Conservation (phyloP, 2,329 filamentous ascomycete genomes). For the Phoma sp. region DNA sequence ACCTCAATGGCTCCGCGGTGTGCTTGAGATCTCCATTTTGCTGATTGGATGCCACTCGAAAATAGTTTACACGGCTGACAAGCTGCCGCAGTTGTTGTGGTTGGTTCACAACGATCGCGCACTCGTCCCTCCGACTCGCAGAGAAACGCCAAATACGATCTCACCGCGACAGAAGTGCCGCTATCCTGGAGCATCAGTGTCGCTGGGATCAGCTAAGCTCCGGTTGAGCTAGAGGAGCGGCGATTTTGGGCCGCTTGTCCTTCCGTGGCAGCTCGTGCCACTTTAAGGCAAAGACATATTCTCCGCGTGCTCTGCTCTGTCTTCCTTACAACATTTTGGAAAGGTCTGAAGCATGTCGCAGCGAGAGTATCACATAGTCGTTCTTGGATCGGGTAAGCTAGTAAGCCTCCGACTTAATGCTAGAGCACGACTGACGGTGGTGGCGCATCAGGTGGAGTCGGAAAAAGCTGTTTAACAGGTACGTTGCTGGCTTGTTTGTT, state of each 20-base stretch:
- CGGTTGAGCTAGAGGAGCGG: slow-evolving; percentile 33
- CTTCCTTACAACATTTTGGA: slow-evolving; percentile 18
- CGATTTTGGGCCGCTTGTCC: slow-evolving; percentile 40
- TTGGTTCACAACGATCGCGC: slow-evolving; percentile 34
- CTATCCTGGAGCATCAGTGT: slow-evolving; percentile 24
- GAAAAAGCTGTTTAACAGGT: slow-evolving; percentile 93
- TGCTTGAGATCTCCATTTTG: slow-evolving; percentile 13
- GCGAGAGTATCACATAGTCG: slow-evolving; percentile 54
- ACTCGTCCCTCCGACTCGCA: slow-evolving; percentile 30
- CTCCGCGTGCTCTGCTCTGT: slow-evolving; percentile 18
- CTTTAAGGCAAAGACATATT: slow-evolving; percentile 28
- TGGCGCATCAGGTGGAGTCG: slow-evolving; percentile 74
- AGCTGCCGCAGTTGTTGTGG: slow-evolving; percentile 36
- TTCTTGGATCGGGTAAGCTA: slow-evolving; percentile 51
- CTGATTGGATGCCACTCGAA: slow-evolving; percentile 32
- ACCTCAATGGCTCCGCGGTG: slow-evolving; percentile 27
- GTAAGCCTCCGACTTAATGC: slow-evolving; percentile 20
- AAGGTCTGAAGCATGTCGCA: slow-evolving; percentile 46
- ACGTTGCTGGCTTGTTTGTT: slow-evolving; percentile 38
- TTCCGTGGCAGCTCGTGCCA: slow-evolving; percentile 41
- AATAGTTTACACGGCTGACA: slow-evolving; percentile 36
- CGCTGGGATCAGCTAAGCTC: slow-evolving; percentile 28
- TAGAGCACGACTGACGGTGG: slow-evolving; percentile 33
- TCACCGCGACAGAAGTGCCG: slow-evolving; percentile 27
- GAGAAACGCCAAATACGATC: slow-evolving; percentile 26